These are phyloP conservation scores for Cucurbita argyrosperma DNA, from an alignment of 306 rosid genomes.

Conservation along the genomic window DNA sequence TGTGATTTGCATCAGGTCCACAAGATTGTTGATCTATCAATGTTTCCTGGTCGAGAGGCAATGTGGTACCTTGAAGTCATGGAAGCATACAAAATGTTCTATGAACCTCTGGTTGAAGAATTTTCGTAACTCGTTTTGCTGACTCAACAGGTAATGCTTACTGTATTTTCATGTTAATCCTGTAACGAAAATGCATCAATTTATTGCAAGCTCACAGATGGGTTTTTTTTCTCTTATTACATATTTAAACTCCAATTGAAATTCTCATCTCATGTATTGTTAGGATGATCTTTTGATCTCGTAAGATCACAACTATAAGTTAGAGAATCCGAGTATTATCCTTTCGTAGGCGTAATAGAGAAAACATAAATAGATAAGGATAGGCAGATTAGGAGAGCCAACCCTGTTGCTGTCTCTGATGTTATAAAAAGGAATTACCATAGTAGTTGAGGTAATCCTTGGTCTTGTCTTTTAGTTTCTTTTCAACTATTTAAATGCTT, in stretches of 20 bases:
- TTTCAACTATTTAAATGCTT: not conserved
- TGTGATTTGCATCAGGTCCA: constrained; percentile 35
- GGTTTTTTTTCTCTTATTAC: not conserved
- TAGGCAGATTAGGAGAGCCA: not conserved
- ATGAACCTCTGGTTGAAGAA: constrained; percentile 50
- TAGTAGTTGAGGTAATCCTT: not conserved
- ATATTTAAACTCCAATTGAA: not conserved
- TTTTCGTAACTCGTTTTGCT: constrained; percentile 6
- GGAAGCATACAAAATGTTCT: constrained; percentile 71
- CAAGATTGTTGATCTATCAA: constrained; percentile 88
- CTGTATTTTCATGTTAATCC: not conserved
- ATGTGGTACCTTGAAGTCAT: constrained; percentile 93
- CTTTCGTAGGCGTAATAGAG: not conserved
- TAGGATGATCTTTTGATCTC: not conserved
- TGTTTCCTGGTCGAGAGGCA: constrained; percentile 59
- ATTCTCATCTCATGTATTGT: not conserved
- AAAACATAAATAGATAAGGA: not conserved
- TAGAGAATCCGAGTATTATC: not conserved
- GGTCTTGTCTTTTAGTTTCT: not conserved
- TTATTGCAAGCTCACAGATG: not conserved
- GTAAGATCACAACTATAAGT: not conserved
- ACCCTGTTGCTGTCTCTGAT: not conserved
- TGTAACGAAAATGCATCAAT: not conserved
- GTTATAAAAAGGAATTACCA: not conserved
- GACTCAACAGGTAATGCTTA: not conserved